Conservation (phyloP, 78 protist species). For the Emiliania huxleyi region DNA sequence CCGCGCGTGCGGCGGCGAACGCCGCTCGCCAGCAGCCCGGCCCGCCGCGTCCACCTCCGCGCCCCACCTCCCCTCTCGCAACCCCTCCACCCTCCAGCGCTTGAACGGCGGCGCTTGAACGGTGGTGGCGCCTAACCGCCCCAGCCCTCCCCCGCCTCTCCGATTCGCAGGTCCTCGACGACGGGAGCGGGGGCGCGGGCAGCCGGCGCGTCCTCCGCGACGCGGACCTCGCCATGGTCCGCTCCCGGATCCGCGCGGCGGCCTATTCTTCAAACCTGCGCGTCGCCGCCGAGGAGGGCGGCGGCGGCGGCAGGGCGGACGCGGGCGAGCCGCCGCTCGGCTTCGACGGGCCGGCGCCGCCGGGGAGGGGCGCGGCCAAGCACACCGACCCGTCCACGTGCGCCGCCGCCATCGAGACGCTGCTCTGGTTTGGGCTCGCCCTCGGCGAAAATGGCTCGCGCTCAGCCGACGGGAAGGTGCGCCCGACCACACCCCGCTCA, state of each 20-base stretch:
- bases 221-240: not conserved
- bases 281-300: not conserved
- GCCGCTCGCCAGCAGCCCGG: too few species aligned
- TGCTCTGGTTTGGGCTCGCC: not conserved
- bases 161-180: not conserved
- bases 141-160: too few species aligned
- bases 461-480: not conserved
- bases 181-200: not conserved
- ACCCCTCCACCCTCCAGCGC: too few species aligned
- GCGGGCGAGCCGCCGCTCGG: not conserved
- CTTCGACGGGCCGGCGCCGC: not conserved
- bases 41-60: too few species aligned
- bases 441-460: not conserved
- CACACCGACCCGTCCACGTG: not conserved
- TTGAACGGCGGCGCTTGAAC: too few species aligned
- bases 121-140: too few species aligned
- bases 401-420: constrained; percentile 14
- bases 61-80: too few species aligned
- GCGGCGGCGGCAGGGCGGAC: not conserved
- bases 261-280: not conserved
- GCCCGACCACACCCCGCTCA: too few species aligned
- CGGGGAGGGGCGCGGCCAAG: too few species aligned
- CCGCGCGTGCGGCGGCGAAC: too few species aligned
- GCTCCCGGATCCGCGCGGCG: not conserved
- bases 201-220: not conserved